Percentiles rank a stretch among this genome's conserved stretches.
phyloP scores from a whole-genome alignment of 2,329 filamentous ascomycete genomes.

The Microcera coccophila region DNA sequence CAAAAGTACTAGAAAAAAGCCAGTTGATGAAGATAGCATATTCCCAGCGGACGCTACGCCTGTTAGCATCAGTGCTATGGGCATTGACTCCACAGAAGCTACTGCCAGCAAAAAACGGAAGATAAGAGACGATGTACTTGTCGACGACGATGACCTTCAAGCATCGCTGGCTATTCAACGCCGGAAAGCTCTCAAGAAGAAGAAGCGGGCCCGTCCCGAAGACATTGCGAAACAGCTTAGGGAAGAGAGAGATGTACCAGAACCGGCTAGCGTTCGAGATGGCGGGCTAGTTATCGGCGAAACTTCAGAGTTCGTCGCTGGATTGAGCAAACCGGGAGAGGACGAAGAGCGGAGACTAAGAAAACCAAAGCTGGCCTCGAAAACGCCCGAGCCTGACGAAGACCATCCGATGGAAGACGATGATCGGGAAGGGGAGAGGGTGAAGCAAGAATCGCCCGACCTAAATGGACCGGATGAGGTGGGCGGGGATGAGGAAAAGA shows the following conservation, averaged over 20 bases:
- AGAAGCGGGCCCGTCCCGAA: constrained; percentile 80
- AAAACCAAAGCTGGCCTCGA: constrained; percentile 35
- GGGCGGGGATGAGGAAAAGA: constrained; percentile 82
- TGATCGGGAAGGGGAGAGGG: constrained; percentile 36
- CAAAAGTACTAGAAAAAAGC: constrained; percentile 69
- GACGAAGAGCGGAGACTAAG: constrained; percentile 52
- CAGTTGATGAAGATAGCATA: constrained; percentile 60
- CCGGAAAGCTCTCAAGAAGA: constrained; percentile 80
- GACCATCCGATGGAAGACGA: constrained; percentile 45
- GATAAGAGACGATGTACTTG: constrained; percentile 64
- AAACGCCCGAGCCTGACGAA: constrained; percentile 35
- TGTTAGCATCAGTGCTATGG: constrained; percentile 59
- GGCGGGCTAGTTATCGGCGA: constrained; percentile 87
- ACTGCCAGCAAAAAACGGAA: constrained; percentile 57
- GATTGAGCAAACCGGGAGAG: constrained; percentile 65
- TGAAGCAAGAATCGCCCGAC: constrained; percentile 25
- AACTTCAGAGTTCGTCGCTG: constrained; percentile 89
- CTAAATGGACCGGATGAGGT: constrained; percentile 47
- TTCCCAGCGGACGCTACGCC: constrained; percentile 41
- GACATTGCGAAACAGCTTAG: constrained; percentile 81
- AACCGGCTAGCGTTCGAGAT: constrained; percentile 36
- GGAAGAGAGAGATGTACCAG: constrained; percentile 53
- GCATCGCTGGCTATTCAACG: constrained; percentile 79
- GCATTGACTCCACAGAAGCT: constrained; percentile 61
- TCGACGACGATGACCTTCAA: constrained; percentile 91